These are phyloP conservation scores for Akanthomyces lecanii DNA, from an alignment of 2,329 filamentous ascomycete genomes.

Conservation along the genomic window DNA sequence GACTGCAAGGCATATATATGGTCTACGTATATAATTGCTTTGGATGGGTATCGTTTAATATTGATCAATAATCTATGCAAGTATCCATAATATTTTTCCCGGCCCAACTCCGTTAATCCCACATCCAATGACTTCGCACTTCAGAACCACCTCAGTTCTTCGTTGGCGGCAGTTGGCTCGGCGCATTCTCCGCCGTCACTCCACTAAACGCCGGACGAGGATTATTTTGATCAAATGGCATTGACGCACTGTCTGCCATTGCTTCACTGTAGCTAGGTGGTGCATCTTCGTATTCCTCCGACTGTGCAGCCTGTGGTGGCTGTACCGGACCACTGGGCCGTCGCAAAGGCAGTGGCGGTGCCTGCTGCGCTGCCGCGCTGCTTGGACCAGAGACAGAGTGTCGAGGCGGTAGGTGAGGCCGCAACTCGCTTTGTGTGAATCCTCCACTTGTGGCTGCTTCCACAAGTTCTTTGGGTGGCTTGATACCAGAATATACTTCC, in stretches of 20 bases:
- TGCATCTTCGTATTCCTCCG: conserved; percentile 64
- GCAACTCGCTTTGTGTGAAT: conserved; percentile 31
- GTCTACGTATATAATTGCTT: background rate
- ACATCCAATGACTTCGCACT: background rate
- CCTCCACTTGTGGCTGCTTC: conserved; percentile 47
- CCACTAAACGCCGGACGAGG: conserved; percentile 65
- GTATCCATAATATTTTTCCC: background rate
- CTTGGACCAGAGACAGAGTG: conserved; percentile 16
- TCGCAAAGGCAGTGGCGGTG: conserved; percentile 25
- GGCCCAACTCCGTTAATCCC: background rate
- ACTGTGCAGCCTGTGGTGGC: conserved; percentile 49
- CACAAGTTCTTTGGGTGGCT: conserved; percentile 71
- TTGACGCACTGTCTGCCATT: conserved; percentile 68
- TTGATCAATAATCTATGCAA: conserved; percentile 7
- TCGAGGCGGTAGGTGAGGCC: conserved; percentile 22
- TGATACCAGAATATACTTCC: conserved; percentile 82
- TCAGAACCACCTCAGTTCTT: conserved; percentile 30
- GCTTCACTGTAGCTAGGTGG: conserved; percentile 94
- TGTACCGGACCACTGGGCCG: conserved; percentile 48
- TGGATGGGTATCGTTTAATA: conserved; percentile 13
- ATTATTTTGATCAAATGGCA: conserved; percentile 59
- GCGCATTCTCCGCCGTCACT: conserved; percentile 57
- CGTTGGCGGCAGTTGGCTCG: conserved; percentile 44
- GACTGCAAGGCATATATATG: too few species aligned
- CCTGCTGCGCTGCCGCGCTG: conserved; percentile 18